phyloP scores from a whole-genome alignment of 1,284 basidiomycete genomes.

The Microbotryum saponariae region DNA sequence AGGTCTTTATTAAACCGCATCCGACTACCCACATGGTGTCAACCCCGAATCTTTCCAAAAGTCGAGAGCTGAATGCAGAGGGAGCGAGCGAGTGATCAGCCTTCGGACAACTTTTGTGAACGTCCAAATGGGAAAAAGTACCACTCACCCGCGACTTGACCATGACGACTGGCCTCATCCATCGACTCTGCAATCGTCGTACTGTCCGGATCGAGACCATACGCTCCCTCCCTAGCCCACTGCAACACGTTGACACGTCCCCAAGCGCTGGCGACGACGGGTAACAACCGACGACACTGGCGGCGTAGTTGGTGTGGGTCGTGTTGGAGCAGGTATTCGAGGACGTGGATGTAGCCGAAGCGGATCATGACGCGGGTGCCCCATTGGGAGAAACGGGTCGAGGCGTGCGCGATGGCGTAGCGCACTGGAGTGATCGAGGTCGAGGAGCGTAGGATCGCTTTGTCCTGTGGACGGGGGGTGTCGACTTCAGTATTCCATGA shows the following conservation, averaged over 20 bases:
- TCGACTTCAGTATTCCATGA: constrained; percentile 43
- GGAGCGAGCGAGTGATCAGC: neutral
- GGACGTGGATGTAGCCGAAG: constrained; percentile 63
- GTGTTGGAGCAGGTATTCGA: constrained; percentile 59
- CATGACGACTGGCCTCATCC: constrained; percentile 56
- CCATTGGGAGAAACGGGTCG: constrained; percentile 56
- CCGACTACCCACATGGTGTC: constrained; percentile 11
- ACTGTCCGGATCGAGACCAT: constrained; percentile 14
- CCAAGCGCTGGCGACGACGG: constrained; percentile 38
- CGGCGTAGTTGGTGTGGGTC: constrained; percentile 43
- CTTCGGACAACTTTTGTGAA: neutral
- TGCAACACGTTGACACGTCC: constrained; percentile 39
- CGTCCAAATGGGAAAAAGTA: too few relatives aligned
- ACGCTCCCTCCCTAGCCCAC: constrained; percentile 46
- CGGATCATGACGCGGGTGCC: constrained; percentile 57
- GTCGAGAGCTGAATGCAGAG: constrained; percentile 49
- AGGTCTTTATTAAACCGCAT: neutral
- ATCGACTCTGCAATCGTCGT: constrained; percentile 31
- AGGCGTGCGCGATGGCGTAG: constrained; percentile 44
- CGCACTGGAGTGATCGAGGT: constrained; percentile 10
- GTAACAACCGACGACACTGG: constrained; percentile 30
- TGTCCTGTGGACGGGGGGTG: constrained; percentile 42
- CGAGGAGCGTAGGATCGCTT: constrained; percentile 23
- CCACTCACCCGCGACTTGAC: constrained; percentile 48
- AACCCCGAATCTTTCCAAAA: constrained; percentile 61